Base-by-base conservation (phyloP, 371 early-diverging fungal genomes). In the Rhizopus arrhizus region DNA sequence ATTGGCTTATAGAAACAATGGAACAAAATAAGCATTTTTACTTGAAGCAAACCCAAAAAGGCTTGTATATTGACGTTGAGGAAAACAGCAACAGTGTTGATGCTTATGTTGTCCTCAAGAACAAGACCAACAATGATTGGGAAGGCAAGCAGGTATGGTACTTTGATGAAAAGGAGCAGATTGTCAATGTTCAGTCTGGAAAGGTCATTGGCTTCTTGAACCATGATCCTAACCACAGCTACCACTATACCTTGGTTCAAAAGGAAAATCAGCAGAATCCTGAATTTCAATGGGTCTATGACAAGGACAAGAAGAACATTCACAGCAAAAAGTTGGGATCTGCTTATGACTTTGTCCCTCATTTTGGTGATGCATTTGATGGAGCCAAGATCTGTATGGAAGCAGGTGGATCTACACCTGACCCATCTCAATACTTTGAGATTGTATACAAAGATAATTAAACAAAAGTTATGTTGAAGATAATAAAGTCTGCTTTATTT, bases 61-160 rank as follows among this genome's bases (percentile, higher is more conserved):
- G 12, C 0, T 12, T 8, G 16, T 35, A 36, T 22, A 22, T 53
- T 15, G 33, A 15, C 53, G 35, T 36, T 38, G 35, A 32, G 2
- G 35, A 35, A 11, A 53, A 53, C 53, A 36, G 53, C 16, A 53
- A 35, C 53, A 16, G 34, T 8, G 13, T 38, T 13, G 13, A 38
- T 13, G 8, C 40, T 38, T 13, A 38, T 38, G 11, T 38, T 38
- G 13, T 13, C 6, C 11, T 38, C 4, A 13, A 38, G 13, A 8
- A 8, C 8, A 38, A 38, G 40, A 38, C 8, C 11, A 5, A 8
- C 40, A 38, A 38, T 38, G 40, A 38, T 13, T 38, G 13, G 11
- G 40, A 38, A 11, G 40, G 40, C 40, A 38, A 38, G 40, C 40
- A 38, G 13, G 40, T 38, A 8, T 38, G 40, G 40, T 38, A 38